Evolutionary conservation across 2,329 filamentous ascomycete species (phyloP).

Genomic region (Dendryphion nanum): DNA sequence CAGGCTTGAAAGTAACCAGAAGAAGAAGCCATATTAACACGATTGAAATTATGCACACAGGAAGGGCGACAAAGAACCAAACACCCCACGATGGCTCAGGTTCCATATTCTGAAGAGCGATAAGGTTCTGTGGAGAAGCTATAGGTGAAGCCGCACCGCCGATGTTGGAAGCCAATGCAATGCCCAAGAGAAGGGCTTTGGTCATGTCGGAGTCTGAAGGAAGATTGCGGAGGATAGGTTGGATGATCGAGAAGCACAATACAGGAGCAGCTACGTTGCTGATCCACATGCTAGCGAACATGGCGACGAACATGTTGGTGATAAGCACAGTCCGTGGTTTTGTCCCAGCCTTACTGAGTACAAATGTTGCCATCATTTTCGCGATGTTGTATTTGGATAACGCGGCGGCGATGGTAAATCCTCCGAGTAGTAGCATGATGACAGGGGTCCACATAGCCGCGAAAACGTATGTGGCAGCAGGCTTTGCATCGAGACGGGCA

Average conservation of each 20-base stretch:
- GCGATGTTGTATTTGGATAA: slow-evolving; percentile 97
- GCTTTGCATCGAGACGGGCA: slow-evolving; percentile 71
- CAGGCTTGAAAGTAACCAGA: slow-evolving; percentile 79
- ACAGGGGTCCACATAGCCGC: slow-evolving; percentile 98
- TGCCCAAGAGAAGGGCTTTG: slow-evolving; percentile 91
- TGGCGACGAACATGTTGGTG: slow-evolving; percentile 98
- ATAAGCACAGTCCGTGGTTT: slow-evolving; percentile 83
- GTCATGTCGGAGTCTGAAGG: slow-evolving; percentile 89
- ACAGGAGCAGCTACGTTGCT: slow-evolving; percentile 97
- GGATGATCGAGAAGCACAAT: slow-evolving; percentile 95
- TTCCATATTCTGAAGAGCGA: slow-evolving; percentile 93
- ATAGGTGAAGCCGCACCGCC: slow-evolving; percentile 96
- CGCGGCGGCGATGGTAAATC: slow-evolving; percentile 93
- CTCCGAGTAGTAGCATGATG: slow-evolving; percentile 95
- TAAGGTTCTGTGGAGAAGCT: slow-evolving; percentile 95
- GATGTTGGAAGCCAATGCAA: slow-evolving; percentile 91
- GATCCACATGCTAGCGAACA: slow-evolving; percentile 98
- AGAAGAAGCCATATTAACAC: slow-evolving; percentile 86
- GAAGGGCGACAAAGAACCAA: slow-evolving; percentile 96
- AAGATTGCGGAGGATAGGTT: slow-evolving; percentile 92
- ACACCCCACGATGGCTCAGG: slow-evolving; percentile 88
- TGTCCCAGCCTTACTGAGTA: slow-evolving; percentile 93
- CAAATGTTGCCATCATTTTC: slow-evolving; percentile 93
- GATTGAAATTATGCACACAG: slow-evolving; percentile 87
- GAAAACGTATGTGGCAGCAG: slow-evolving; percentile 82